phyloP scores from a whole-genome alignment of 2,329 filamentous ascomycete genomes.

The Pseudogymnoascus sp. region DNA sequence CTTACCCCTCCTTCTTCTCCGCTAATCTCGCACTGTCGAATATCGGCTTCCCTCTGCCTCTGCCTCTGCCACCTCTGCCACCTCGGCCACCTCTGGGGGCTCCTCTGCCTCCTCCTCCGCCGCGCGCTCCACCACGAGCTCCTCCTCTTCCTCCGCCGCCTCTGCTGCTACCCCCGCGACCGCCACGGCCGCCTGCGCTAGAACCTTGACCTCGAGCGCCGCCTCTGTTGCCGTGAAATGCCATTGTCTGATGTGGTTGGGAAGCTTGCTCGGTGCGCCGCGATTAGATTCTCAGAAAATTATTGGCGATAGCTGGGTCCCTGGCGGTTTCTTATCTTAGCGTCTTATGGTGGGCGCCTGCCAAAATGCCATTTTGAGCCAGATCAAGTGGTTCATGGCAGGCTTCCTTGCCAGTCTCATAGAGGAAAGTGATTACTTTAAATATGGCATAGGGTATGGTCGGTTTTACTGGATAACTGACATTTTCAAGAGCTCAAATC shows the following conservation, averaged over 20 bases:
- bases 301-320: slow-evolving; percentile 9
- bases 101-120: slow-evolving; percentile 25
- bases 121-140: slow-evolving; percentile 27
- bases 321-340: slow-evolving; percentile 2
- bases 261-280: slow-evolving; percentile 5
- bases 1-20: slow-evolving; percentile 35
- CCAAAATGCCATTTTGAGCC: not conserved
- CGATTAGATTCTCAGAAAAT: slow-evolving; percentile 11
- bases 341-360: slow-evolving; percentile 1
- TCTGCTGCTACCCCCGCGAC: slow-evolving; percentile 21
- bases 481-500: not conserved
- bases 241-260: slow-evolving; percentile 8
- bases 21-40: slow-evolving; percentile 42
- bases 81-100: slow-evolving; percentile 22
- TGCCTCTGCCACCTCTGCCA: slow-evolving; percentile 23
- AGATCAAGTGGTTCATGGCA: not conserved
- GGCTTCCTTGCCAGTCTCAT: not conserved
- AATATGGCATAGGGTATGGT: not conserved
- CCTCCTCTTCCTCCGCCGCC: slow-evolving; percentile 18
- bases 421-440: not conserved
- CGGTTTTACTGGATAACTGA: not conserved
- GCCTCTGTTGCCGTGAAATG: slow-evolving; percentile 22
- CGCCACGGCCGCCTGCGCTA: slow-evolving; percentile 20
- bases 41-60: slow-evolving; percentile 31
- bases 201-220: slow-evolving; percentile 17